Evolutionary conservation across 352 stramenopile species (phyloP), one percentile per base, ranked within the genome.

Genomic region (Globisporangium megalacanthum): DNA sequence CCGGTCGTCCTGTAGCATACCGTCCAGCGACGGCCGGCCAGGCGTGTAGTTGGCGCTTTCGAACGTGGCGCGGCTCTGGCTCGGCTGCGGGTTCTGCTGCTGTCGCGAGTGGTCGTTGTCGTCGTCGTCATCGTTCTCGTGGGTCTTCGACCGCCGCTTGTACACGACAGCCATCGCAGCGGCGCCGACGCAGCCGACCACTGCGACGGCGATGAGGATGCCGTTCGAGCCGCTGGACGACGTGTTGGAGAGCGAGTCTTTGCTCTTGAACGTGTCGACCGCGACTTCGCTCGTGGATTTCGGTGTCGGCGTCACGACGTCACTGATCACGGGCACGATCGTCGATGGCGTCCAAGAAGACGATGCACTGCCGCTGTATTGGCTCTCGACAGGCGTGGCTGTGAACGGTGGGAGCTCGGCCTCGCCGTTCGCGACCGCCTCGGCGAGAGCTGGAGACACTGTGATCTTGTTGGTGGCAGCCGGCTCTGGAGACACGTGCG

Each of bases 191-290:
- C 48, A 42, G n/a, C 49, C 57, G 9, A 58, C 37, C 4, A 20
- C 37, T 6, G 31, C 50, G 11, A 33, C 33, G 3, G 1, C 58
- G n/a, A 63, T 52, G 6, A 63, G 10, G 31, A 52, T 19, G 5
- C 49, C 22, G 33, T 19, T 54, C 13, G 22, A 35, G 8, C 20
- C 9, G 15, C 45, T 20, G 20, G 46, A 29, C 19, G 33, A 54
- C 17, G n/a, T 9, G 4, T 46, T 41, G 17, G 39, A 25, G 51
- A 54, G 25, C 29, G 31, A 14, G 0, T 25, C 52, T 6, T 52
- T 54, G 19, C 42, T 63, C 50, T 58, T 45, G 42, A 63, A 63
- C 51, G 58, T 58, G 42, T 63, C 58, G 17, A 63, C 58, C 4
- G 58, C 58, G 1, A 52, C 56, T 42, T 63, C 58, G 47, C 42